Conservation (phyloP, 2,329 filamentous ascomycete species). For the Fusarium tupiense region DNA sequence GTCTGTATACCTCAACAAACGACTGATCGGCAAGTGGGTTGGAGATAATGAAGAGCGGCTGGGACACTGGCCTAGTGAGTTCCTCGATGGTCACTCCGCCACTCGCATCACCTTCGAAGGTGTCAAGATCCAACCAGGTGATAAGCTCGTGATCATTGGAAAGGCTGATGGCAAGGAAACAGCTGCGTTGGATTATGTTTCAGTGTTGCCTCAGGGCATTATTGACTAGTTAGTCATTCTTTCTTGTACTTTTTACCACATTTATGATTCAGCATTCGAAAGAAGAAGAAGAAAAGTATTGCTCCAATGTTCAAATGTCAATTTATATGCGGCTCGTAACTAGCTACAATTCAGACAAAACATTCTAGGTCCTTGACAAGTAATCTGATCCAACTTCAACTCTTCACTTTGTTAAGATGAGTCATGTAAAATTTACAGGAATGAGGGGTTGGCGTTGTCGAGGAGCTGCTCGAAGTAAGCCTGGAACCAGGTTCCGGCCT, state of each 20-base stretch:
- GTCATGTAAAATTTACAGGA: constrained; percentile 37
- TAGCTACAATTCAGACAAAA: background rate
- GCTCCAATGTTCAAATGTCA: background rate
- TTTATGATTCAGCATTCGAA: background rate
- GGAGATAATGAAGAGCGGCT: constrained; percentile 68
- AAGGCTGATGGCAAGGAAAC: constrained; percentile 68
- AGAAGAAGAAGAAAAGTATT: background rate
- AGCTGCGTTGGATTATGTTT: constrained; percentile 74
- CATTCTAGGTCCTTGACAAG: background rate
- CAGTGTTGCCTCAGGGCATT: constrained; percentile 61
- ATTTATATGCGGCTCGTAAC: background rate
- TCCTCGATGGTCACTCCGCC: constrained; percentile 73
- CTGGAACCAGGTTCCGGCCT: constrained; percentile 76
- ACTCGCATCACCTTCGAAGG: constrained; percentile 67
- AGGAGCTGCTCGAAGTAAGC: constrained; percentile 68
- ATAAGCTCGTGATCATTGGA: constrained; percentile 65
- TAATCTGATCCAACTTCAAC: background rate
- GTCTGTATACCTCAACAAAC: constrained; percentile 63
- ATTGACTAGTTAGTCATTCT: background rate
- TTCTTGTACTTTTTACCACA: background rate
- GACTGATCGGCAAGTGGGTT: constrained; percentile 64
- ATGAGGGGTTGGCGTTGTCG: constrained; percentile 65
- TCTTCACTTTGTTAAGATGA: background rate
- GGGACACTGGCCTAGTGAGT: constrained; percentile 66
- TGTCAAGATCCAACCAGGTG: constrained; percentile 61